Conservation (phyloP, 179 eudicot genomes). For the Spergularia azorica region DNA sequence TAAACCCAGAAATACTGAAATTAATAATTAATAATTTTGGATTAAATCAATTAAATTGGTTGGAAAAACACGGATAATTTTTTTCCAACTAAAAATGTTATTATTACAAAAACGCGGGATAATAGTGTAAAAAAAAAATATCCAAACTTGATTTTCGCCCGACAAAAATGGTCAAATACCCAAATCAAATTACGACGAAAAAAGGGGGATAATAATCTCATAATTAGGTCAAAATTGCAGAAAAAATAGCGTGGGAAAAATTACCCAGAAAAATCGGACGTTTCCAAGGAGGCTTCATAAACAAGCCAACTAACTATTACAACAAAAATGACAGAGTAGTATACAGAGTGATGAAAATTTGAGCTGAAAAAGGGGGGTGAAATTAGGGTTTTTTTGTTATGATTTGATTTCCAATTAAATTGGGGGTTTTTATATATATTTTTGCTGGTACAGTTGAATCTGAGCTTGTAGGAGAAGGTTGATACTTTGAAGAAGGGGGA, state of each 20-base stretch:
- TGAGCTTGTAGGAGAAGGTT: constrained; percentile 6
- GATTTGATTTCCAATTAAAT: constrained; percentile 14
- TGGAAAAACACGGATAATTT: neutral
- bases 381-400: constrained; percentile 18
- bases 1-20: neutral
- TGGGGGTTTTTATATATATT: neutral
- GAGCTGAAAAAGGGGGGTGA: neutral
- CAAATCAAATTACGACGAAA: constrained; percentile 8
- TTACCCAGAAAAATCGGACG: constrained; percentile 38
- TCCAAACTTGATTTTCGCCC: constrained; percentile 11
- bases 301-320: constrained; percentile 24
- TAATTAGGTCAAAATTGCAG: constrained; percentile 11
- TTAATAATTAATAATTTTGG: neutral
- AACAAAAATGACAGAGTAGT: neutral
- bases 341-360: neutral
- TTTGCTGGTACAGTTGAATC: constrained; percentile 17
- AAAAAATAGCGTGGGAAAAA: constrained; percentile 14
- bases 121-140: constrained; percentile 1
- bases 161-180: constrained; percentile 6
- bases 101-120: constrained; percentile 8
- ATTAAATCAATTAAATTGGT: neutral
- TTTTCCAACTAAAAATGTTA: constrained; percentile 15
- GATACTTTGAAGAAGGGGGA: constrained; percentile 14
- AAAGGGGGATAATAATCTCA: neutral
- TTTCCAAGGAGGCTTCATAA: constrained; percentile 65